Evolutionary conservation across 2,329 filamentous ascomycete genomes (phyloP).

Genomic region (Botrytis cinerea): DNA sequence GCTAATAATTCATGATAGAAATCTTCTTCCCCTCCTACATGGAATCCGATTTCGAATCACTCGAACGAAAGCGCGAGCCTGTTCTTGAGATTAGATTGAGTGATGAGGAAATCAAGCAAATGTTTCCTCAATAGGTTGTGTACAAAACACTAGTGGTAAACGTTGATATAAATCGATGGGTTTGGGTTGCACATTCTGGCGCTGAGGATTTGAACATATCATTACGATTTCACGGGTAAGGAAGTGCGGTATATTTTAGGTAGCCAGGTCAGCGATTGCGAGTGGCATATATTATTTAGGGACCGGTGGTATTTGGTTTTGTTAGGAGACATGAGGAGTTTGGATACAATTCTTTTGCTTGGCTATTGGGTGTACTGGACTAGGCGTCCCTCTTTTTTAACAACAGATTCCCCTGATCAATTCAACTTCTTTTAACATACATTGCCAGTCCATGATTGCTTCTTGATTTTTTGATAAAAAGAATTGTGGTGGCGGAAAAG

Average conservation of each 20-base stretch:
- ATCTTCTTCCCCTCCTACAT: constrained; percentile 80
- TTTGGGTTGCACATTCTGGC: constrained; percentile 33
- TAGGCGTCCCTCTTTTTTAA: constrained; percentile 10
- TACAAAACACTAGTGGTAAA: not conserved
- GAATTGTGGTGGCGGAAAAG: not conserved
- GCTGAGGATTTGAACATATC: constrained; percentile 38
- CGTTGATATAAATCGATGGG: constrained; percentile 9
- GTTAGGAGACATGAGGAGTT: constrained; percentile 16
- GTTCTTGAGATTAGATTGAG: constrained; percentile 76
- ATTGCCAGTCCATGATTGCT: not conserved
- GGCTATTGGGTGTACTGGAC: not conserved
- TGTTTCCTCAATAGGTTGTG: constrained; percentile 61
- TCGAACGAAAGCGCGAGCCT: constrained; percentile 74
- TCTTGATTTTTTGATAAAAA: not conserved
- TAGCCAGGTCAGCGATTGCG: constrained; percentile 10
- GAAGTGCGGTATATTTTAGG: constrained; percentile 5
- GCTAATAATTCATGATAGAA: constrained; percentile 49
- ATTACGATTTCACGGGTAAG: constrained; percentile 13
- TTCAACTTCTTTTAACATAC: not conserved
- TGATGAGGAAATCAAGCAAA: constrained; percentile 71
- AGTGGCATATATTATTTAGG: constrained; percentile 2
- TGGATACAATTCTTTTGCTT: constrained; percentile 1
- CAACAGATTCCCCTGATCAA: constrained; percentile 8
- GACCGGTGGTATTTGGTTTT: constrained; percentile 13
- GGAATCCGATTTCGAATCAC: constrained; percentile 71